Evolutionary conservation across 495 filamentous ascomycete genomes (phyloP).

Genomic region (Neurospora intermedia): DNA sequence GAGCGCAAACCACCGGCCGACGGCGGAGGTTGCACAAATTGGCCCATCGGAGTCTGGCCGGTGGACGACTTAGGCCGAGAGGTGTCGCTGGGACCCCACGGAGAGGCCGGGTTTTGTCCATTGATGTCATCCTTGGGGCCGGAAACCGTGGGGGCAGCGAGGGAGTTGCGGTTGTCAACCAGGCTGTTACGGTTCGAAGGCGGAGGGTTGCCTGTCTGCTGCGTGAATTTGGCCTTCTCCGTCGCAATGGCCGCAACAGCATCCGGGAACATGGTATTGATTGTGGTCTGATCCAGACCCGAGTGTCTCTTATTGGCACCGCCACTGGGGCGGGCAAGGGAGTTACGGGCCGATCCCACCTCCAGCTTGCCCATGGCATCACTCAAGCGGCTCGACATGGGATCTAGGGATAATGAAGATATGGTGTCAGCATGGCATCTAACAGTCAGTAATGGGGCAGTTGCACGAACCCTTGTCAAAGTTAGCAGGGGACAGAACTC

Average conservation of each 20-base stretch:
- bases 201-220: conserved; percentile 82
- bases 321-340: conserved; percentile 60
- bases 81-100: conserved; percentile 57
- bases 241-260: conserved; percentile 94
- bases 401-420: conserved; percentile 47
- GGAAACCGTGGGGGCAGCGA: conserved; percentile 69
- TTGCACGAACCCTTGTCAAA: conserved; percentile 86
- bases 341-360: conserved; percentile 77
- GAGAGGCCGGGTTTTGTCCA: conserved; percentile 56
- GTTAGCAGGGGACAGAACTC: conserved; percentile 87
- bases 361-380: conserved; percentile 96
- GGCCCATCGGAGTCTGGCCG: conserved; percentile 86
- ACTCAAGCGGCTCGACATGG: conserved; percentile 91
- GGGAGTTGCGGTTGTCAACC: conserved; percentile 69
- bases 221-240: conserved; percentile 93
- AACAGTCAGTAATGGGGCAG: neutral
- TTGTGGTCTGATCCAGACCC: conserved; percentile 81
- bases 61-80: conserved; percentile 83
- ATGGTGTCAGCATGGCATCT: neutral
- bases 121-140: conserved; percentile 42
- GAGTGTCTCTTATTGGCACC: conserved; percentile 82
- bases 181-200: conserved; percentile 90
- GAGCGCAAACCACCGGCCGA: conserved; percentile 77
- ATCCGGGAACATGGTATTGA: conserved; percentile 98
- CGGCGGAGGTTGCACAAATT: conserved; percentile 78